A percentile compares a stretch with the other conserved stretches of the same genome.
These are phyloP conservation scores for Acacia confusa DNA, from an alignment of 306 rosid species.

Conservation along the genomic window DNA sequence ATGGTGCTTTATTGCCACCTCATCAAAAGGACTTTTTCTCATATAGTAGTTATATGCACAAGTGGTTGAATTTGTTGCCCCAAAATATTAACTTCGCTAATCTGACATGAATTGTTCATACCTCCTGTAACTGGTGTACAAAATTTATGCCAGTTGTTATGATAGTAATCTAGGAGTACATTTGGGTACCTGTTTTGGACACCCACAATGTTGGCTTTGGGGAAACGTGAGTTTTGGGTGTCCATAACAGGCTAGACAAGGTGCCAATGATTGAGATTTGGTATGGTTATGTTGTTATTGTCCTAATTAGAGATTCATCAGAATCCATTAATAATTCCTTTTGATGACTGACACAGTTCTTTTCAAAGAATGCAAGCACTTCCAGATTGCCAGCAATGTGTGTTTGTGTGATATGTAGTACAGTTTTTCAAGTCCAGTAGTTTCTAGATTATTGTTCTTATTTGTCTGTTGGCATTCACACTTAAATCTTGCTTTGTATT, in stretches of 20 bases:
- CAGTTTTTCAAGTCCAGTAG: background rate
- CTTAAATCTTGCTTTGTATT: conserved; percentile 16
- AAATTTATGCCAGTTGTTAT: conserved; percentile 10
- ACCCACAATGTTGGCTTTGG: background rate
- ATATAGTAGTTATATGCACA: background rate
- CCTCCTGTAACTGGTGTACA: conserved; percentile 1
- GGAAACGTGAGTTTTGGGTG: background rate
- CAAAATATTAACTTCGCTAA: conserved; percentile 1
- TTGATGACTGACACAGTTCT: conserved; percentile 19
- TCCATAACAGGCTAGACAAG: background rate
- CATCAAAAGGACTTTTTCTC: background rate
- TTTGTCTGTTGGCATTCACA: conserved; percentile 24
- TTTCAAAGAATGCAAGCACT: conserved; percentile 10
- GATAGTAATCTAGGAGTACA: background rate
- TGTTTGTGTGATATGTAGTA: background rate
- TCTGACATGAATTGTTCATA: conserved; percentile 19
- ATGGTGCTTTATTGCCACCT: conserved; percentile 2
- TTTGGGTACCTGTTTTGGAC: background rate
- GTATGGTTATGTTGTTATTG: conserved; percentile 3
- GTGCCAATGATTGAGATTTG: conserved; percentile 15
- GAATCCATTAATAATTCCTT: conserved; percentile 4
- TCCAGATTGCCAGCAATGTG: background rate
- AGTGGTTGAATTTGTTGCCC: conserved; percentile 13
- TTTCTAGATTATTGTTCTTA: conserved; percentile 16
- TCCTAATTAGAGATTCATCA: conserved; percentile 21